Percentiles rank a stretch among this genome's conserved stretches.
Evolutionary conservation across 495 filamentous ascomycete species (phyloP).

Genomic region (Ascobolus immersus): DNA sequence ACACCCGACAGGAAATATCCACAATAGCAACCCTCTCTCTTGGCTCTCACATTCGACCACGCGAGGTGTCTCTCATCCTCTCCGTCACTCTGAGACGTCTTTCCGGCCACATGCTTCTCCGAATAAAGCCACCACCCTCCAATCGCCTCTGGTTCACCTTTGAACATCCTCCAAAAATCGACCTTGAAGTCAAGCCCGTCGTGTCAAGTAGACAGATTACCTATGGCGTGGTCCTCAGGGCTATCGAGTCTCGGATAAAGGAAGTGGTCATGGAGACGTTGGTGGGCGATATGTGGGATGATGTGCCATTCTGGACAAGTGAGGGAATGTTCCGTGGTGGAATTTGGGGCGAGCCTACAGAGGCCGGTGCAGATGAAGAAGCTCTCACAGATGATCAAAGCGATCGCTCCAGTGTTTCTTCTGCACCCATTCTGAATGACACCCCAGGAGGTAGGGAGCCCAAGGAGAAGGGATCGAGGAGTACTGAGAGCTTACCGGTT

Average conservation of each 20-base stretch:
- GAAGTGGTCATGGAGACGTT: conserved; percentile 80
- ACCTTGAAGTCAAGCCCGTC: conserved; percentile 76
- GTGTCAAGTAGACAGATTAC: conserved; percentile 89
- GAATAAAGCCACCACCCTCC: conserved; percentile 83
- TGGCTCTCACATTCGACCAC: conserved; percentile 60
- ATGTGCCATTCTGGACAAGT: conserved; percentile 64
- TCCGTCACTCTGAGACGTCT: conserved; percentile 66
- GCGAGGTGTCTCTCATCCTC: conserved; percentile 72
- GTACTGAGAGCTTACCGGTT: no score
- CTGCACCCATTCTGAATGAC: no score
- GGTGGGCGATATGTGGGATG: conserved; percentile 89
- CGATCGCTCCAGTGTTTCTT: no score
- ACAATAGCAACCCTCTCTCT: conserved; percentile 78
- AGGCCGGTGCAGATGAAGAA: no score
- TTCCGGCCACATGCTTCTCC: conserved; percentile 58
- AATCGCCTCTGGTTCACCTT: conserved; percentile 91
- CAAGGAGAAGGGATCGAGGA: no score
- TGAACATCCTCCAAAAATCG: conserved; percentile 71
- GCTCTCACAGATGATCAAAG: no score
- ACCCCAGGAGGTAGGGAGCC: no score
- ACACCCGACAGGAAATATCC: conserved; percentile 35
- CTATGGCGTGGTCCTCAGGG: conserved; percentile 66
- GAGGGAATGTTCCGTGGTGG: conserved; percentile 60
- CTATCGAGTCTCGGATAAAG: conserved; percentile 81
- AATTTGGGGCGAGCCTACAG: conserved; percentile 51